Conservation (phyloP, 1,284 basidiomycete genomes). For the Cutaneotrichosporon sp. region DNA sequence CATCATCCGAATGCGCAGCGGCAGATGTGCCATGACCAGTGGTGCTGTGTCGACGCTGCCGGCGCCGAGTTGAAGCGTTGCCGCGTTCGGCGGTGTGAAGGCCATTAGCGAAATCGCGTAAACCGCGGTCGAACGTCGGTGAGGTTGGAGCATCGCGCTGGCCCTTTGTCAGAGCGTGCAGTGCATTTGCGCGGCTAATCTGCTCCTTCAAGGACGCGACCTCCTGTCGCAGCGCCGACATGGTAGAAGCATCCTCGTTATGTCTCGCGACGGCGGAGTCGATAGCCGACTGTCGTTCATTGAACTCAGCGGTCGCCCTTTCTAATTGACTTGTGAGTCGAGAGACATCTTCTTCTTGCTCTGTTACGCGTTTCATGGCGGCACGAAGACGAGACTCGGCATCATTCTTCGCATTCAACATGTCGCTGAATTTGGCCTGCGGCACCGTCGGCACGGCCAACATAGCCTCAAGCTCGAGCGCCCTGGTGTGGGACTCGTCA, state of each 20-base stretch:
- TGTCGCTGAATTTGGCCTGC: conserved; percentile 66
- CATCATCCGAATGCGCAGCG: conserved; percentile 8
- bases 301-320: conserved; percentile 56
- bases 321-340: conserved; percentile 73
- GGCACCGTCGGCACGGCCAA: conserved; percentile 71
- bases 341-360: conserved; percentile 79
- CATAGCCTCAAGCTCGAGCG: conserved; percentile 68
- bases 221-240: conserved; percentile 84
- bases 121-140: conserved; percentile 55
- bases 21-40: conserved; percentile 27
- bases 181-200: conserved; percentile 85
- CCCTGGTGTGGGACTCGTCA: conserved; percentile 77
- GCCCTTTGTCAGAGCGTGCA: conserved; percentile 69
- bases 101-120: conserved; percentile 57
- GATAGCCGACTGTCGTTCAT: conserved; percentile 65
- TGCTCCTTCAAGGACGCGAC: conserved; percentile 88
- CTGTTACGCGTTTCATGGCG: conserved; percentile 62
- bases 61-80: conserved; percentile 49
- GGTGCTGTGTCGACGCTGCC: conserved; percentile 50
- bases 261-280: conserved; percentile 54
- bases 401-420: conserved; percentile 70
- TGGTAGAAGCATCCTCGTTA: conserved; percentile 76
- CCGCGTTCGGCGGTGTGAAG: conserved; percentile 53
- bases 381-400: conserved; percentile 79
- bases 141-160: conserved; percentile 60